A percentile compares a stretch with the other conserved stretches of the same genome.
Evolutionary conservation across 1,284 basidiomycete genomes (phyloP).

Genomic region (Pisolithus thermaeus): DNA sequence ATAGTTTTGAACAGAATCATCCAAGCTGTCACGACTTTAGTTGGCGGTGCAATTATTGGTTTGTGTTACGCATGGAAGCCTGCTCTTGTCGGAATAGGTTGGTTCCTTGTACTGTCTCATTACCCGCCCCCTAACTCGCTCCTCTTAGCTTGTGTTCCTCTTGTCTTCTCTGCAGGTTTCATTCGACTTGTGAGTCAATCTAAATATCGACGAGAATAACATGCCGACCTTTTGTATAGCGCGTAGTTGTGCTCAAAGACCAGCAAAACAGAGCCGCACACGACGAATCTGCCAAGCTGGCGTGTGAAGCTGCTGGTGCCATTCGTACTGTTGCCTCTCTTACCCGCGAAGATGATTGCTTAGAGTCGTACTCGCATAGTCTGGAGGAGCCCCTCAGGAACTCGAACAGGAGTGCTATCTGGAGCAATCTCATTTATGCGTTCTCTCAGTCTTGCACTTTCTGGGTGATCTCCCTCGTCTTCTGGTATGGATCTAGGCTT

Average conservation of each 20-base stretch:
- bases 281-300: conserved; percentile 80
- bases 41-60: conserved; percentile 75
- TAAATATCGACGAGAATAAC: neutral
- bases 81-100: conserved; percentile 69
- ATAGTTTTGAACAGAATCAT: conserved; percentile 53
- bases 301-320: conserved; percentile 87
- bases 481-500: conserved; percentile 78
- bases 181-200: conserved; percentile 65
- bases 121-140: conserved; percentile 12
- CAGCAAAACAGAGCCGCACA: conserved; percentile 84
- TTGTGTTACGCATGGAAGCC: conserved; percentile 78
- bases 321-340: conserved; percentile 94
- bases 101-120: conserved; percentile 17
- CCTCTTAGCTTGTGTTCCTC: conserved; percentile 70
- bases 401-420: conserved; percentile 65
- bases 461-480: conserved; percentile 82
- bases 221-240: conserved; percentile 40
- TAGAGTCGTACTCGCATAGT: conserved; percentile 65
- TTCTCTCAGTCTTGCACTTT: conserved; percentile 77
- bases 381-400: conserved; percentile 66
- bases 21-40: conserved; percentile 70
- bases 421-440: conserved; percentile 73
- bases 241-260: conserved; percentile 82
- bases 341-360: conserved; percentile 80
- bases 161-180: conserved; percentile 81